These are phyloP conservation scores for Pseudocercospora fijiensis DNA, from an alignment of 2,329 filamentous ascomycete species.

Conservation along the genomic window DNA sequence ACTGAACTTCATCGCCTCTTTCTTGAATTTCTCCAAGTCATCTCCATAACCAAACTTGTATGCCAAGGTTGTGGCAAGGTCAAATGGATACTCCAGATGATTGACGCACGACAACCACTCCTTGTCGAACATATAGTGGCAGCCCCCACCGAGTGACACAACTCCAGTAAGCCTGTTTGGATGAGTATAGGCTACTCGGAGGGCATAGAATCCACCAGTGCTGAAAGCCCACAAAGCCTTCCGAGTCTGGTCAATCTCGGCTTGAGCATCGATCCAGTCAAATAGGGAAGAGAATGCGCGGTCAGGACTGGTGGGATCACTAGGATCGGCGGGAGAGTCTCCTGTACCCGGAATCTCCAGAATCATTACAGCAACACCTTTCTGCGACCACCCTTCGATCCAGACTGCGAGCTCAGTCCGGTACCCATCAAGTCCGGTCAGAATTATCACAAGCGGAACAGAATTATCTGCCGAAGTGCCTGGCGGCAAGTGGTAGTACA, in stretches of 20 bases:
- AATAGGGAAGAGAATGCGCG: conserved; percentile 55
- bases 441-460: conserved; percentile 55
- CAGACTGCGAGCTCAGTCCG: conserved; percentile 56
- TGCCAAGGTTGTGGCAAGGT: conserved; percentile 52
- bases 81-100: conserved; percentile 60
- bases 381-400: conserved; percentile 52
- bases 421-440: conserved; percentile 61
- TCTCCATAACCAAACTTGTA: conserved; percentile 50
- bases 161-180: conserved; percentile 51
- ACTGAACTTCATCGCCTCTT: conserved; percentile 53
- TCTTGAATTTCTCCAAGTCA: conserved; percentile 49
- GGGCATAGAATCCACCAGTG: conserved; percentile 60
- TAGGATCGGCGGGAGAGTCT: conserved; percentile 53
- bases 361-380: conserved; percentile 52
- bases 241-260: conserved; percentile 49
- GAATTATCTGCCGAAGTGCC: conserved; percentile 45
- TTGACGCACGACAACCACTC: conserved; percentile 57
- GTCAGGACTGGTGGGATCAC: conserved; percentile 52
- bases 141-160: conserved; percentile 57
- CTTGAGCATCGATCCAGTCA: conserved; percentile 53
- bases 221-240: conserved; percentile 58
- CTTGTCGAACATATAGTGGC: conserved; percentile 58
- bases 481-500: conserved; percentile 63
- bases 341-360: conserved; percentile 60
- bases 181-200: conserved; percentile 59